Evolutionary conservation across 306 rosid species (phyloP), one percentile per base, ranked within the genome.

Genomic region (Cucurbita moschata): DNA sequence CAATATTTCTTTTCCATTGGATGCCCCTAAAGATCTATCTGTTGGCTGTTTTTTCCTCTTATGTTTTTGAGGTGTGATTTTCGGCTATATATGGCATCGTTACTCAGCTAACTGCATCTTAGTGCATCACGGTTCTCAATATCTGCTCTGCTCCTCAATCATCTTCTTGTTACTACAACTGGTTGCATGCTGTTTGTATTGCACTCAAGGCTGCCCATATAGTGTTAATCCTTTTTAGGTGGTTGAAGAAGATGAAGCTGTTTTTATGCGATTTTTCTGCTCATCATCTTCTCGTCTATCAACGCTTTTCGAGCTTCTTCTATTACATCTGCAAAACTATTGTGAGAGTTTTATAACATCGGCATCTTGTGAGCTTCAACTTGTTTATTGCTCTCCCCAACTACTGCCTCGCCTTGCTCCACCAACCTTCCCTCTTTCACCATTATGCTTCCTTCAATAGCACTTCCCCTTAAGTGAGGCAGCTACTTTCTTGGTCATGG

Each of bases 91-190:
- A 81, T 70, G 80, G 85, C 88, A 57, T 79, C 46, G 76, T 83
- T 83, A 81, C 83, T 60, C 80, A 57, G 38, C 87, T 75, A 78
- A 80, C 82, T 78, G 78, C 87, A 59, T 80, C 86, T 83, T 81
- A 79, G 76, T 81, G 85, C 82, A 38, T 70, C 79, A 76, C 23
- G 58, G 69, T 72, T 75, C 76, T 72, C 77, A 57, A 57, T 74
- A 75, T 81, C 86, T 88, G 88, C 88, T 78, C 85, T 82, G 87
- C 95, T 78, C 84, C 83, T 81, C 87, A 79, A 77, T 80, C 83
- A 72, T 82, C 92, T 46, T 81, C 92, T 83, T 58, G 76, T 81
- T 82, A 82, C 86, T 83, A 77, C 86, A 79, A 79, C 90, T 82
- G 85, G 87, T 82, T 84, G 87, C 30, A 62, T 76, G 55, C 55